These are phyloP conservation scores for Colletotrichum horii DNA, from an alignment of 2,329 filamentous ascomycete genomes.

Conservation along the genomic window DNA sequence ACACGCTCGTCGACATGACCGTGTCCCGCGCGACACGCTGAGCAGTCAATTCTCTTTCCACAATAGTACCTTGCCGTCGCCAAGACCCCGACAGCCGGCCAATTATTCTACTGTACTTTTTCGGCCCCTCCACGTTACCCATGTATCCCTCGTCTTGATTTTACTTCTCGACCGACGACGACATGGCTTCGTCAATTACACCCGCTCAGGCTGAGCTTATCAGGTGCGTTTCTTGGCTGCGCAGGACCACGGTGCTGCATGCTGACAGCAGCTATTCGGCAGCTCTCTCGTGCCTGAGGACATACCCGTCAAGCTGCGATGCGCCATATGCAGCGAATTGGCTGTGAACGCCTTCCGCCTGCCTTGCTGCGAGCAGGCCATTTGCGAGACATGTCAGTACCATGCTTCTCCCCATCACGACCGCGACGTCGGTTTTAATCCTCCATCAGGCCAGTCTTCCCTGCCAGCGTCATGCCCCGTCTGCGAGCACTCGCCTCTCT, in stretches of 20 bases:
- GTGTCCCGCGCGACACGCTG: constrained; percentile 10
- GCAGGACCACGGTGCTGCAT: neutral
- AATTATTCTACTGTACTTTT: constrained; percentile 4
- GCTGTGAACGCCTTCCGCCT: constrained; percentile 90
- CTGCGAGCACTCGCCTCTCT: constrained; percentile 90
- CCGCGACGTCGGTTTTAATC: neutral
- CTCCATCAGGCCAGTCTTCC: constrained; percentile 72
- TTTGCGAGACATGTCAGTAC: constrained; percentile 84
- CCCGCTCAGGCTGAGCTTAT: constrained; percentile 65
- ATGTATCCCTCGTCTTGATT: constrained; percentile 21
- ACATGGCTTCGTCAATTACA: constrained; percentile 36
- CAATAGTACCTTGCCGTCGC: neutral
- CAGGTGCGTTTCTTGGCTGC: constrained; percentile 43
- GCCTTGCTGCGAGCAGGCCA: constrained; percentile 93
- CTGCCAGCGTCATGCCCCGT: constrained; percentile 85
- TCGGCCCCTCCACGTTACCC: constrained; percentile 11
- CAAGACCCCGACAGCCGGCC: neutral
- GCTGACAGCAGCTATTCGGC: constrained; percentile 22
- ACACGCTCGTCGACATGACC: constrained; percentile 9
- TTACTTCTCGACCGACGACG: constrained; percentile 20
- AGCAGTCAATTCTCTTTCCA: neutral
- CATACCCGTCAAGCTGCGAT: constrained; percentile 95
- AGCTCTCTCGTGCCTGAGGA: constrained; percentile 82
- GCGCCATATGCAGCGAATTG: constrained; percentile 89
- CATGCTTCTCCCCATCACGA: neutral